phyloP scores from a whole-genome alignment of 2,329 filamentous ascomycete species.

The Talaromyces sp. region DNA sequence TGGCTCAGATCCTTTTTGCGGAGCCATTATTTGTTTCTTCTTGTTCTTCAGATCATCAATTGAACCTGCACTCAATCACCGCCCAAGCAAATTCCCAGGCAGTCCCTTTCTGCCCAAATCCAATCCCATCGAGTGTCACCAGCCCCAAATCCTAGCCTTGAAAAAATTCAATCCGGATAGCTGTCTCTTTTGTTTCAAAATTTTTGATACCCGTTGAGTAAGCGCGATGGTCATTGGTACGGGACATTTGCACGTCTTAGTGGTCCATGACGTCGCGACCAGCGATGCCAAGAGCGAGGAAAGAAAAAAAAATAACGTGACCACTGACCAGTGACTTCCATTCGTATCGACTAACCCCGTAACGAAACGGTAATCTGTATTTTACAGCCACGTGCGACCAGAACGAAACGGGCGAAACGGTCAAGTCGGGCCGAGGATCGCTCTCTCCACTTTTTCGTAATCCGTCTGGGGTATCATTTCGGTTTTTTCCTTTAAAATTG shows the following conservation, averaged over 20 bases:
- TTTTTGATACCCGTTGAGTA: not conserved
- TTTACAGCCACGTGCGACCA: not conserved
- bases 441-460: not conserved
- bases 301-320: not conserved
- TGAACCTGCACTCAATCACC: not conserved
- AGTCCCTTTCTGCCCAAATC: not conserved
- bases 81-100: not conserved
- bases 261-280: constrained; percentile 5
- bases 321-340: too few relatives aligned
- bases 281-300: not conserved
- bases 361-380: not conserved
- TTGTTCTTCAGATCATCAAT: not conserved
- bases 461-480: not conserved
- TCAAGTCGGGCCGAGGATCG: not conserved
- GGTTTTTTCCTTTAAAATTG: not conserved
- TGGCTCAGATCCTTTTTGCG: constrained; percentile 11
- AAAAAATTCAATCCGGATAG: not conserved
- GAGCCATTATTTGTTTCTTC: constrained; percentile 7
- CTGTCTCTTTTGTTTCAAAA: not conserved
- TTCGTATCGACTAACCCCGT: not conserved
- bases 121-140: not conserved
- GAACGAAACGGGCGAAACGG: not conserved
- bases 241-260: constrained; percentile 1
- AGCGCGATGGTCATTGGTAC: not conserved
- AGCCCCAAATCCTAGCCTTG: not conserved